Conservation (phyloP, 2,329 filamentous ascomycete species). For the Emergomyces pasteurianus region DNA sequence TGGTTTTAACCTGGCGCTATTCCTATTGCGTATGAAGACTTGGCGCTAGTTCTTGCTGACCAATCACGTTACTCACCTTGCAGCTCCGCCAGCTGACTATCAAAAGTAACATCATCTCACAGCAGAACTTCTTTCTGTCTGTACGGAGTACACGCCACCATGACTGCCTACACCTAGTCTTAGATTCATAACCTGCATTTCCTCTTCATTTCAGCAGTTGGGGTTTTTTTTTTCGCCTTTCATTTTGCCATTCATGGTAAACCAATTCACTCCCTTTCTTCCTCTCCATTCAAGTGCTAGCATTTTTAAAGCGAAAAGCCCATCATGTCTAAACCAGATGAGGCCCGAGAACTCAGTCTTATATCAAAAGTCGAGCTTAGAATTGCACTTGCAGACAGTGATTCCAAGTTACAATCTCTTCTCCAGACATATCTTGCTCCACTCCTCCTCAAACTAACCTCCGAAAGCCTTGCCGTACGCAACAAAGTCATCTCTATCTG, state of each 20-base stretch:
- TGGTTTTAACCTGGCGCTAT: not conserved
- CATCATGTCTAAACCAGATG: constrained; percentile 15
- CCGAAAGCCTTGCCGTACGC: constrained; percentile 66
- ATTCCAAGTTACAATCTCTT: constrained; percentile 66
- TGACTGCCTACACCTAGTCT: not conserved
- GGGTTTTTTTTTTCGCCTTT: not conserved
- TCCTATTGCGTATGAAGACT: not conserved
- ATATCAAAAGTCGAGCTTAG: constrained; percentile 76
- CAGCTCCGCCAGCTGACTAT: not conserved
- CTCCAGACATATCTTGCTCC: constrained; percentile 70
- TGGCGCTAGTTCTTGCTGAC: not conserved
- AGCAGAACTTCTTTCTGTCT: not conserved
- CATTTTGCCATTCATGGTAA: not conserved
- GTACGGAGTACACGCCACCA: constrained; percentile 1
- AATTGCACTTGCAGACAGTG: constrained; percentile 71
- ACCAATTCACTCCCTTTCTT: not conserved
- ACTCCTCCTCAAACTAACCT: constrained; percentile 73
- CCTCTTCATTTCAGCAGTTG: not conserved
- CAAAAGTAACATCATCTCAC: not conserved
- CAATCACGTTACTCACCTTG: not conserved
- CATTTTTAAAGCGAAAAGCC: not conserved
- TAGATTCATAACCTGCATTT: not conserved
- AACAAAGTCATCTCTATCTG: constrained; percentile 64
- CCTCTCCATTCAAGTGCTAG: not conserved
- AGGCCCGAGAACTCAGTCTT: constrained; percentile 59